These are phyloP conservation scores for Veloboletus limbatus DNA, from an alignment of 1,284 basidiomycete species.

Conservation along the genomic window DNA sequence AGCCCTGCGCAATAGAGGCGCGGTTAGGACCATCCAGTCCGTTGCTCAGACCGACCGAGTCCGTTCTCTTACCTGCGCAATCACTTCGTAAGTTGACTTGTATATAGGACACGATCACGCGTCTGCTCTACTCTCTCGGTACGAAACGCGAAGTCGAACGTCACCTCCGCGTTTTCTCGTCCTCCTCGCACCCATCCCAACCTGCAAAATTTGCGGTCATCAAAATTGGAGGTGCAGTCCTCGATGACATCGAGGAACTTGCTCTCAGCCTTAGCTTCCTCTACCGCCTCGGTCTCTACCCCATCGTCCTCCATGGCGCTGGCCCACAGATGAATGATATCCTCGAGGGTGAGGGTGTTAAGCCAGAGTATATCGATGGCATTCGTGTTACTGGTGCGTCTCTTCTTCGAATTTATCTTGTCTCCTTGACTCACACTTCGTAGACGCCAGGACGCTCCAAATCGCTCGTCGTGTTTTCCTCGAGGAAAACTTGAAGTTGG, in stretches of 20 bases:
- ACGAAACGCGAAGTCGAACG: conserved; percentile 95
- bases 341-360: conserved; percentile 85
- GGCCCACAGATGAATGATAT: conserved; percentile 94
- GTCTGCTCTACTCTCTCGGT: conserved; percentile 91
- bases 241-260: conserved; percentile 87
- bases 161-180: conserved; percentile 93
- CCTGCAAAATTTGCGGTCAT: conserved; percentile 92
- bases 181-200: conserved; percentile 77
- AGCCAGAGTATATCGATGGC: conserved; percentile 94
- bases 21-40: conserved; percentile 30
- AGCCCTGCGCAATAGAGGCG: conserved; percentile 35
- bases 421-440: background rate
- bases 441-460: conserved; percentile 88
- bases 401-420: background rate
- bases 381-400: conserved; percentile 86
- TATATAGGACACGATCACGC: conserved; percentile 84
- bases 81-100: conserved; percentile 7
- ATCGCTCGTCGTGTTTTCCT: conserved; percentile 94
- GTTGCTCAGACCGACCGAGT: conserved; percentile 36
- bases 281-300: conserved; percentile 91
- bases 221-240: conserved; percentile 92
- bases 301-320: conserved; percentile 91
- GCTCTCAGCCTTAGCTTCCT: conserved; percentile 92
- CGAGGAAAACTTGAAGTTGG: conserved; percentile 92
- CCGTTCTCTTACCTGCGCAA: conserved; percentile 11